Evolutionary conservation across 768 basidiomycete species (phyloP).

Genomic region (Chiua virens): DNA sequence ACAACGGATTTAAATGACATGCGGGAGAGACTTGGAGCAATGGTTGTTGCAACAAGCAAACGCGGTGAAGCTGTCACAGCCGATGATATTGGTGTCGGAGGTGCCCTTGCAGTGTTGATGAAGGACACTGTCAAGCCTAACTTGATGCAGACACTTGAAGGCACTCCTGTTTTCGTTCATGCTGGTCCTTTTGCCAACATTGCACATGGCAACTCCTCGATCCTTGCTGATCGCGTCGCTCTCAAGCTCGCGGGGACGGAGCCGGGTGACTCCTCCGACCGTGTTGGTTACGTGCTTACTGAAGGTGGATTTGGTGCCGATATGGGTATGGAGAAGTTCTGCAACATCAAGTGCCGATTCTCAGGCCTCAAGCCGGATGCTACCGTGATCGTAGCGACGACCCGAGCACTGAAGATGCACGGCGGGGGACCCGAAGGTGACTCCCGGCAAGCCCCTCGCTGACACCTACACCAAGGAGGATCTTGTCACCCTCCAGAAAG

Average conservation of each 20-base stretch:
- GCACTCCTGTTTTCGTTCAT: constrained; percentile 98
- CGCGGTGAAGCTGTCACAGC: constrained; percentile 90
- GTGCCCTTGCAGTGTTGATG: constrained; percentile 94
- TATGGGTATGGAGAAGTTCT: constrained; percentile 99
- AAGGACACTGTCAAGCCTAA: constrained; percentile 99
- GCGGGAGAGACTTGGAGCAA: constrained; percentile 87
- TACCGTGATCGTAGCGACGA: constrained; percentile 94
- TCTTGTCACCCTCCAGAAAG: constrained; percentile 83
- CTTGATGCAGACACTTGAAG: constrained; percentile 97
- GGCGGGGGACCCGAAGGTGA: constrained; percentile 96
- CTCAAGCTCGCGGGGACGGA: constrained; percentile 96
- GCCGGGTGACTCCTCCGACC: constrained; percentile 77
- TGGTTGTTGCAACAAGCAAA: constrained; percentile 96
- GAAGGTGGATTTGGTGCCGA: constrained; percentile 99
- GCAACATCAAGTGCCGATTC: constrained; percentile 97
- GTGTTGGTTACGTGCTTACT: constrained; percentile 93
- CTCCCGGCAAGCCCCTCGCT: constrained; percentile 90
- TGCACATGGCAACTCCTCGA: constrained; percentile 97
- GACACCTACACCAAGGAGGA: constrained; percentile 95
- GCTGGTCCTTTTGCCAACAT: constrained; percentile 99
- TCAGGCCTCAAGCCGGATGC: constrained; percentile 94
- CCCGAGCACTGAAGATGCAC: constrained; percentile 98
- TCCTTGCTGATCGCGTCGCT: constrained; percentile 95
- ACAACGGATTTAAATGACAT: constrained; percentile 88
- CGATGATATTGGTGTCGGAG: constrained; percentile 93